These are phyloP conservation scores for Haberlea rhodopensis DNA, from an alignment of 257 asterid genomes.

Conservation along the genomic window DNA sequence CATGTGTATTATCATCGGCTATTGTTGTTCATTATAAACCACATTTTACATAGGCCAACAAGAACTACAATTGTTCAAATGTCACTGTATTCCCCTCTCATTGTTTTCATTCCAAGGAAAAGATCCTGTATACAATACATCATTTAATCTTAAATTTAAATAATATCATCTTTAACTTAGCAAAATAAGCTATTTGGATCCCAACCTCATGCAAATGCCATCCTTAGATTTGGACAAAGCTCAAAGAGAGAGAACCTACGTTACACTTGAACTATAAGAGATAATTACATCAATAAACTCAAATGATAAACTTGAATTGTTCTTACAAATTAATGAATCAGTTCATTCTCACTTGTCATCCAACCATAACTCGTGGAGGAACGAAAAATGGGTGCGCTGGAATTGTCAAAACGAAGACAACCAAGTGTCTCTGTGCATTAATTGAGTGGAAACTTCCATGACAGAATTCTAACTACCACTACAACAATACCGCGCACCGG, in stretches of 20 bases:
- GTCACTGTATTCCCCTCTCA: no score
- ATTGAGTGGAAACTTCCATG: conserved; percentile 25
- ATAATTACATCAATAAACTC: conserved; percentile 33
- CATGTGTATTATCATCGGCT: no score
- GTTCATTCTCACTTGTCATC: conserved; percentile 28
- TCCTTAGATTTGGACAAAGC: no score
- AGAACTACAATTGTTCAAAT: no score
- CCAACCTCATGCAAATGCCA: no score
- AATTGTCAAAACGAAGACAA: conserved; percentile 9
- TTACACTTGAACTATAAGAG: conserved; percentile 29
- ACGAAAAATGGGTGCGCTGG: conserved; percentile 62
- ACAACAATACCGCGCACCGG: conserved; percentile 41
- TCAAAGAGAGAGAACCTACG: conserved; percentile 20
- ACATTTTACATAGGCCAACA: no score
- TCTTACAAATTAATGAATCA: conserved; percentile 47
- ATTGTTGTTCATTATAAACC: no score
- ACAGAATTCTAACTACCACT: conserved; percentile 15
- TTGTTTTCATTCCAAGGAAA: no score
- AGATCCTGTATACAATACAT: no score
- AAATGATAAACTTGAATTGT: conserved; percentile 26
- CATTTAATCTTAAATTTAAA: no score
- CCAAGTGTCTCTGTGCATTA: conserved; percentile 17
- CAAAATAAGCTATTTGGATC: no score
- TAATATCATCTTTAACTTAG: no score
- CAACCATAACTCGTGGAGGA: conserved; percentile 34